These are phyloP conservation scores for Coemansia erecta DNA, from an alignment of 192 early-diverging fungal genomes.

Conservation along the genomic window DNA sequence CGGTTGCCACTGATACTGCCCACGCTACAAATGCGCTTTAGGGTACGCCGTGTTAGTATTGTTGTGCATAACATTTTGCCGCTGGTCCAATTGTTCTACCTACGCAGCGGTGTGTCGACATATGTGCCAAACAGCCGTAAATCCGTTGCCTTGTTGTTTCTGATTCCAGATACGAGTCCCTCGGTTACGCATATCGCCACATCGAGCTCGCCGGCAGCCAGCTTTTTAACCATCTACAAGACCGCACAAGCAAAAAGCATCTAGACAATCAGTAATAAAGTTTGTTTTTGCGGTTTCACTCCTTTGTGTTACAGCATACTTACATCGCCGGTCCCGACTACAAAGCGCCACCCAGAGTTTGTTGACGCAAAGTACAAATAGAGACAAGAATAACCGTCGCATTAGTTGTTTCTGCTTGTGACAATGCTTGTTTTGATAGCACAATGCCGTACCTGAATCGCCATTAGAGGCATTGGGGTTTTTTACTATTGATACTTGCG, in stretches of 20 bases:
- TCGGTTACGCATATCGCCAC: constrained; percentile 87
- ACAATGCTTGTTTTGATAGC: too few relatives aligned
- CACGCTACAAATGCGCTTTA: constrained; percentile 50
- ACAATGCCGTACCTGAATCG: background rate
- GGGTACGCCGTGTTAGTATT: background rate
- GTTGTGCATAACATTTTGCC: constrained; percentile 5
- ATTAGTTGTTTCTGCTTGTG: background rate
- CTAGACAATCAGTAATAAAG: constrained; percentile 8
- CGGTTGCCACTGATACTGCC: constrained; percentile 63
- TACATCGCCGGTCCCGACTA: constrained; percentile 60
- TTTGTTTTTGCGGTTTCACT: background rate
- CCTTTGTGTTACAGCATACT: constrained; percentile 1
- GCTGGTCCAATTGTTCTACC: constrained; percentile 10
- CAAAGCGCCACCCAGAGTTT: background rate
- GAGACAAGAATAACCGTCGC: background rate
- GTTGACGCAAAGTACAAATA: background rate
- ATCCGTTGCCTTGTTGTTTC: constrained; percentile 49
- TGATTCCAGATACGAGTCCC: constrained; percentile 60
- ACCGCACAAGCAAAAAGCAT: constrained; percentile 8
- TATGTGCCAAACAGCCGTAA: constrained; percentile 80
- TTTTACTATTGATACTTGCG: constrained; percentile 32
- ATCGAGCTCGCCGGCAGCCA: constrained; percentile 69
- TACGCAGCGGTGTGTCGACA: constrained; percentile 70
- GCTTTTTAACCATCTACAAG: constrained; percentile 63
- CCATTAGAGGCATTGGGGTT: background rate